phyloP scores from a whole-genome alignment of 1,139 yeast species.

The Candida smagusa region DNA sequence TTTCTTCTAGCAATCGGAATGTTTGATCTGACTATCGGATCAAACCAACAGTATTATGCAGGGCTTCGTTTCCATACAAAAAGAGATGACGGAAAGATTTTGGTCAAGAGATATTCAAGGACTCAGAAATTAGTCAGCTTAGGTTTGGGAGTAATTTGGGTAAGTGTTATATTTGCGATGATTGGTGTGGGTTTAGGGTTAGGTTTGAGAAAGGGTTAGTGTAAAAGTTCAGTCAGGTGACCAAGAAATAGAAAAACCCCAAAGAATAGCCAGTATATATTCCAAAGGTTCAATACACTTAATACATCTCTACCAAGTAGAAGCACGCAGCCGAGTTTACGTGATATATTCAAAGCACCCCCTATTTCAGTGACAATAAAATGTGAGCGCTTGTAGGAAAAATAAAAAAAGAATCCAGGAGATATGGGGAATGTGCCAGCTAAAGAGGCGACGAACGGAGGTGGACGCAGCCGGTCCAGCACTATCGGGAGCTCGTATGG shows the following conservation, averaged over 20 bases:
- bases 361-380: not conserved
- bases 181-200: conserved; percentile 41
- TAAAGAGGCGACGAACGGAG: conserved; percentile 29
- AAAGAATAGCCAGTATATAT: not conserved
- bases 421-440: conserved; percentile 62
- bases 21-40: conserved; percentile 25
- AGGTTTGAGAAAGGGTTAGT: conserved; percentile 10
- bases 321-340: not conserved
- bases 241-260: not conserved
- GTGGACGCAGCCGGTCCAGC: conserved; percentile 29
- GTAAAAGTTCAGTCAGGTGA: not conserved
- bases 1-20: conserved; percentile 31
- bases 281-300: not conserved
- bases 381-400: not conserved
- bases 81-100: conserved; percentile 8
- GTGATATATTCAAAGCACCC: not conserved
- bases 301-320: not conserved
- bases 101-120: conserved; percentile 24
- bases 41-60: conserved; percentile 17
- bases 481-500: conserved; percentile 8
- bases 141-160: conserved; percentile 33
- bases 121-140: conserved; percentile 33
- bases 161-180: conserved; percentile 33
- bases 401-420: not conserved
- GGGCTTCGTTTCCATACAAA: conserved; percentile 17